Base-by-base conservation (phyloP, 345 rosid genomes). In the Nasturtium officinale region DNA sequence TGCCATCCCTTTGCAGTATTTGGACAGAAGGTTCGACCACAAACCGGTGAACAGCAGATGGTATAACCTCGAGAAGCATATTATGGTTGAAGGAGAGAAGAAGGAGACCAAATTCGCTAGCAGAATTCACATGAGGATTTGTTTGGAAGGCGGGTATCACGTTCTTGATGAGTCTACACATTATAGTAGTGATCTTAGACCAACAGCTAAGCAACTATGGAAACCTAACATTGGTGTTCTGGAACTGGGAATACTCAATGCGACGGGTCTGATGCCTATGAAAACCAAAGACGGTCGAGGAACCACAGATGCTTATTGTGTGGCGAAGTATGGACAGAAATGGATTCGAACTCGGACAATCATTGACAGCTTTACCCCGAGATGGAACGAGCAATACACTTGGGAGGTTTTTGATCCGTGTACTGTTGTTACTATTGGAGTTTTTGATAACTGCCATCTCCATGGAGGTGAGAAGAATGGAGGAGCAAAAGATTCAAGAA, bases 391-490 rank as follows among this genome's bases (percentile, higher is more conserved):
- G 78, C 98, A 92, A 42, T 92, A 92, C 54, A 92, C 97, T 9
- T 92, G 98, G 97, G 98, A 92, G 79, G 98, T 90, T 55, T 87
- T 72, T 7, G 97, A 92, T 86, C 96, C 98, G 6, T 90, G 97
- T 67, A 92, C 98, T 6, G 98, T 92, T 58, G 78, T 92, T 57
- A 92, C 97, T 9, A 80, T 92, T 62, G 98, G 98, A 25, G 98
- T 90, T 1, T 92, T 86, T 72, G 98, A 92, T 79, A 92, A 92
- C 67, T 84, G 90, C 20, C 98, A 92, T 75, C 80, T 92, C 67
- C 88, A 85, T 76, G 93, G 90, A 42, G 89, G 82, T 45, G 95
- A 90, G 25, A 86, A 82, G 77, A 74, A 69, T 53, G 84, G 79
- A 51, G 89, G 84, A 61, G 82, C 77, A 20, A 90, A 40, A 74